Conservation (phyloP, 768 basidiomycete genomes). For the Russula griseocarnosa region DNA sequence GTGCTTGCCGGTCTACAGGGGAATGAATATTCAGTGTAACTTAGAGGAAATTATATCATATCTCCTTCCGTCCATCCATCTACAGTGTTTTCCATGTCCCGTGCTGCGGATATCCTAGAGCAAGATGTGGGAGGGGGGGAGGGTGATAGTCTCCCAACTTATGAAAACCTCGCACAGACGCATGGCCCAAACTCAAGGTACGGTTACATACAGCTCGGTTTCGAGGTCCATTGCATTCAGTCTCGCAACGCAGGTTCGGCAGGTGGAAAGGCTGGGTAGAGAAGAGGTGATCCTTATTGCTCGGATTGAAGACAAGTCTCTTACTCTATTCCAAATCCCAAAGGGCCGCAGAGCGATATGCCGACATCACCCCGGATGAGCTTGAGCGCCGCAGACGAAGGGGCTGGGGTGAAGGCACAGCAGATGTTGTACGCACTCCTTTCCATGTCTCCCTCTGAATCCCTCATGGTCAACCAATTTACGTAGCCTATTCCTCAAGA, state of each 20-base stretch:
- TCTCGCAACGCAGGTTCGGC: constrained; percentile 71
- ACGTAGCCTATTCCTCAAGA: constrained; percentile 15
- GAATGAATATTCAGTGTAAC: not conserved
- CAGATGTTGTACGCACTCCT: constrained; percentile 22
- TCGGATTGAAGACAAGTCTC: not conserved
- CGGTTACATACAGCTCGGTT: constrained; percentile 17
- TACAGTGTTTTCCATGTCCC: constrained; percentile 18
- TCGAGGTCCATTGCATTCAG: not conserved
- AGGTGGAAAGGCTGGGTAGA: constrained; percentile 87
- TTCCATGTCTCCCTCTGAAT: not conserved
- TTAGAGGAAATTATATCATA: too few relatives aligned
- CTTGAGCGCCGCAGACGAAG: constrained; percentile 51
- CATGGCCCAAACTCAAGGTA: constrained; percentile 81
- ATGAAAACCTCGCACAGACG: constrained; percentile 72
- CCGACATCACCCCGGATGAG: constrained; percentile 59
- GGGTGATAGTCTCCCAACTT: constrained; percentile 68
- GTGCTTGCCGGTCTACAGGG: not conserved
- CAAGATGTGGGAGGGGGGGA: constrained; percentile 45
- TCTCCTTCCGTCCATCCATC: not conserved
- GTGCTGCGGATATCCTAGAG: constrained; percentile 35
- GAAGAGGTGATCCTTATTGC: constrained; percentile 53
- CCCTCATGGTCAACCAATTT: not conserved
- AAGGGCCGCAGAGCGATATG: constrained; percentile 83
- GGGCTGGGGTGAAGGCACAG: constrained; percentile 63
- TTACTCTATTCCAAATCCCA: constrained; percentile 6